Percentiles rank a stretch among this genome's conserved stretches.
These are phyloP conservation scores for Cordyceps farinosa DNA, from an alignment of 2,329 filamentous ascomycete species.

Conservation along the genomic window DNA sequence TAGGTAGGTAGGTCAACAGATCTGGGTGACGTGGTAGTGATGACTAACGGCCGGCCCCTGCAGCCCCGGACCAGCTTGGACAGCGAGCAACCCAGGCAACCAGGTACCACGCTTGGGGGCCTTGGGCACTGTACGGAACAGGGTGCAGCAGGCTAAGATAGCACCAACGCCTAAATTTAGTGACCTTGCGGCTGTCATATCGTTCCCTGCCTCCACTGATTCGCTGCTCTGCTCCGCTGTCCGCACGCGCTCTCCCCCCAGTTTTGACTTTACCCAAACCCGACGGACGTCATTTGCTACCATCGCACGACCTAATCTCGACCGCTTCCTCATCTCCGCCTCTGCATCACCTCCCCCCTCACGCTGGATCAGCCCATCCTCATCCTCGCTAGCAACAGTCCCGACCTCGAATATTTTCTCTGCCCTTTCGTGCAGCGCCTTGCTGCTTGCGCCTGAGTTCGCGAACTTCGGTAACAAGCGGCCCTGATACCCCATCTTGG, in stretches of 20 bases:
- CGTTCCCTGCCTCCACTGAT: neutral
- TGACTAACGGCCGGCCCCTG: slow-evolving; percentile 5
- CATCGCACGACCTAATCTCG: slow-evolving; percentile 15
- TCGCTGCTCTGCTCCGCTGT: neutral
- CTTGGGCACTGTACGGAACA: neutral
- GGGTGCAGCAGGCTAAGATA: neutral
- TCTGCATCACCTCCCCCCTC: slow-evolving; percentile 2
- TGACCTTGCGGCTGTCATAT: neutral
- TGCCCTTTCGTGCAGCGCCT: neutral
- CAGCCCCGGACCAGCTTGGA: neutral
- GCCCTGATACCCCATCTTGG: slow-evolving; percentile 15
- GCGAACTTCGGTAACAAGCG: neutral
- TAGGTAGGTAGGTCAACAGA: slow-evolving; percentile 9
- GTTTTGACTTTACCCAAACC: slow-evolving; percentile 7
- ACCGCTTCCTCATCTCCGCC: neutral
- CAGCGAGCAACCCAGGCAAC: neutral
- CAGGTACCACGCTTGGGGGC: neutral
- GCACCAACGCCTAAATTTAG: slow-evolving; percentile 2
- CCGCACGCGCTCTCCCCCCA: neutral
- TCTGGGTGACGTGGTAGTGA: slow-evolving; percentile 7
- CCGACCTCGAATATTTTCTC: neutral
- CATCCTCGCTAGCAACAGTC: neutral
- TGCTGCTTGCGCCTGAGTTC: neutral
- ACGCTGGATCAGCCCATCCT: neutral
- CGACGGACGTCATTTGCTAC: slow-evolving; percentile 16